Conservation (phyloP, 2,329 filamentous ascomycete genomes). For the Arthrinium puccinioides region DNA sequence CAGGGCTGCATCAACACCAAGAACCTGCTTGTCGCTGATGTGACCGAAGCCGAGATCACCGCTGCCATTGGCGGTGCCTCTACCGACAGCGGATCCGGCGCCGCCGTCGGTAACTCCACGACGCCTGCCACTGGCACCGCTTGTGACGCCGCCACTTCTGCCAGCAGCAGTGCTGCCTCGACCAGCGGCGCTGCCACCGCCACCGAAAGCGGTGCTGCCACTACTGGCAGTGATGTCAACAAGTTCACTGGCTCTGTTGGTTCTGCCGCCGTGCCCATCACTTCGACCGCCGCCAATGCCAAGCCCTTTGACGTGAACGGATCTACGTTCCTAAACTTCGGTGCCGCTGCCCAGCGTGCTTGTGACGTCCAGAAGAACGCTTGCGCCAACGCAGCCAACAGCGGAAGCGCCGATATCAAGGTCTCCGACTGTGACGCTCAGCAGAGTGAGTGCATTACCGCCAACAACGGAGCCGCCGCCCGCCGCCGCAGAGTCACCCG, state of each 20-base stretch:
- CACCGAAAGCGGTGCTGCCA: conserved; percentile 9
- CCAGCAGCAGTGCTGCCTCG: conserved; percentile 4
- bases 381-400: conserved; percentile 41
- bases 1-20: conserved; percentile 49
- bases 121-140: conserved; percentile 7
- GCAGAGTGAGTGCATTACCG: conserved; percentile 26
- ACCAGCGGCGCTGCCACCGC: conserved; percentile 1
- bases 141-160: conserved; percentile 7
- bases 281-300: conserved; percentile 23
- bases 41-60: conserved; percentile 44
- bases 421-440: conserved; percentile 36
- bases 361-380: conserved; percentile 44
- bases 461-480: conserved; percentile 5
- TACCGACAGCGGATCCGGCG: conserved; percentile 8
- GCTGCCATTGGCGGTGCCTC: conserved; percentile 32
- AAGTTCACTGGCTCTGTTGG: conserved; percentile 37
- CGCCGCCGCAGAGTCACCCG: conserved; percentile 10
- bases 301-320: conserved; percentile 46
- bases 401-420: conserved; percentile 26
- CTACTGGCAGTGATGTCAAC: conserved; percentile 31
- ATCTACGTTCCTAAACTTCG: conserved; percentile 42
- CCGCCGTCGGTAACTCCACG: conserved; percentile 9
- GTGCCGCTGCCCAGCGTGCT: conserved; percentile 38
- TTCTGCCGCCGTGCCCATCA: conserved; percentile 30
- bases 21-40: conserved; percentile 47